These are phyloP conservation scores for Scheffersomyces lignosus DNA, from an alignment of 805 yeast genomes.

Conservation along the genomic window DNA sequence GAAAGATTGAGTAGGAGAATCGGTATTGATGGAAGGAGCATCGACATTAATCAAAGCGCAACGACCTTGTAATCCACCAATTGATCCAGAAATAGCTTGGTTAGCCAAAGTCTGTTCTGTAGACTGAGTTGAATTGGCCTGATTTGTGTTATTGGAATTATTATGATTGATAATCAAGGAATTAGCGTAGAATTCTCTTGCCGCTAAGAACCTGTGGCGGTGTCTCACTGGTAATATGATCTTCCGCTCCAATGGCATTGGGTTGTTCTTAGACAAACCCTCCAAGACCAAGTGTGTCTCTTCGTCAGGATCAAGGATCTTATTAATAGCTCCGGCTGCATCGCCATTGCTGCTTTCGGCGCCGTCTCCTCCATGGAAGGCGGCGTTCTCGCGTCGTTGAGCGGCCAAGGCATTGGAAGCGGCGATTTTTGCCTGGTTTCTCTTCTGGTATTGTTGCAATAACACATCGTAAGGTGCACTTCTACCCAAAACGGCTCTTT, in stretches of 20 bases:
- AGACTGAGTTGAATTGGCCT: constrained; percentile 13
- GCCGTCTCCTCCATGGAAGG: constrained; percentile 28
- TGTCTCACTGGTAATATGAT: constrained; percentile 68
- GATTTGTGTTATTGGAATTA: constrained; percentile 43
- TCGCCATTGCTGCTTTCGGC: constrained; percentile 12
- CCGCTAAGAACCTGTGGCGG: constrained; percentile 73
- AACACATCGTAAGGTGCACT: constrained; percentile 89
- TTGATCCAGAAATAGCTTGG: constrained; percentile 49
- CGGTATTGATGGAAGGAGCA: constrained; percentile 16
- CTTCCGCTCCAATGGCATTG: constrained; percentile 80
- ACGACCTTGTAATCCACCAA: constrained; percentile 80
- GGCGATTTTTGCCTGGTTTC: constrained; percentile 88
- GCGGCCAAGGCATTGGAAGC: constrained; percentile 79
- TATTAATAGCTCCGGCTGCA: constrained; percentile 26
- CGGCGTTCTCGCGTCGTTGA: constrained; percentile 68
- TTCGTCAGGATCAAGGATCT: constrained; percentile 78
- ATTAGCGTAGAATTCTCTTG: constrained; percentile 93
- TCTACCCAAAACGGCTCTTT: constrained; percentile 91
- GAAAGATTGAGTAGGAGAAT: constrained; percentile 38
- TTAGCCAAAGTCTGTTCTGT: constrained; percentile 43
- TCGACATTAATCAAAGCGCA: constrained; percentile 74
- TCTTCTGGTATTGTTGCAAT: constrained; percentile 84
- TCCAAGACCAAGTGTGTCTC: constrained; percentile 90
- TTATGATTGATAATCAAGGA: constrained; percentile 68
- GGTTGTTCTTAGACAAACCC: constrained; percentile 78